These are phyloP conservation scores for Penicillium macrosclerotiorum DNA, from an alignment of 495 filamentous ascomycete species.

Conservation along the genomic window DNA sequence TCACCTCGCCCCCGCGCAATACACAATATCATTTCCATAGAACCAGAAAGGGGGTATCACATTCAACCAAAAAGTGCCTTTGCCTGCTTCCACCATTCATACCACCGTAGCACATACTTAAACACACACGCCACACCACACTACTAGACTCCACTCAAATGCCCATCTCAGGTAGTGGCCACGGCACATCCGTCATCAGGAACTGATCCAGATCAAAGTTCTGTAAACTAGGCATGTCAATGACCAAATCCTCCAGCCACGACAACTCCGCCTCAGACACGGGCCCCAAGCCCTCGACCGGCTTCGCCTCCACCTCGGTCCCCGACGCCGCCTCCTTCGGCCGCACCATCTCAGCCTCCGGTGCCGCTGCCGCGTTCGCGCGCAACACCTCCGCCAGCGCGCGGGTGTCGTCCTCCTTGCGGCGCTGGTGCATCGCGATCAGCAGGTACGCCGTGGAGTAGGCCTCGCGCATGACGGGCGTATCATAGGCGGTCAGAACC, in stretches of 20 bases:
- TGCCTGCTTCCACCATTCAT: too few species aligned
- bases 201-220: slow-evolving; percentile 46
- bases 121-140: too few species aligned
- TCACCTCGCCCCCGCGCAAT: too few species aligned
- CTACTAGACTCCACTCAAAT: slow-evolving; percentile 12
- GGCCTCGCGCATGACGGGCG: slow-evolving; percentile 48
- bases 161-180: slow-evolving; percentile 31
- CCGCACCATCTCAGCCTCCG: too few species aligned
- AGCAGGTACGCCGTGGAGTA: slow-evolving; percentile 52
- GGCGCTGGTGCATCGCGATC: slow-evolving; percentile 41
- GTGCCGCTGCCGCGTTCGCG: slow-evolving; percentile 30
- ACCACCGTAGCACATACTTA: too few species aligned
- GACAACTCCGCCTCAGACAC: slow-evolving; percentile 32
- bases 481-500: slow-evolving; percentile 45
- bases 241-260: slow-evolving; percentile 45
- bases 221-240: slow-evolving; percentile 45
- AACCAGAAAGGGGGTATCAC: too few species aligned
- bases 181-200: slow-evolving; percentile 30
- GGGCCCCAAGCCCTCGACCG: not conserved
- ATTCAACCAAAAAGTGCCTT: too few species aligned
- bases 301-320: slow-evolving; percentile 3
- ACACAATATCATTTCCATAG: slow-evolving; percentile 1
- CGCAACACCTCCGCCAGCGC: slow-evolving; percentile 35
- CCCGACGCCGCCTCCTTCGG: not conserved
- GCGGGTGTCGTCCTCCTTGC: slow-evolving; percentile 43